Evolutionary conservation across 2,329 filamentous ascomycete genomes (phyloP).

Genomic region (Xylariaceae sp.): DNA sequence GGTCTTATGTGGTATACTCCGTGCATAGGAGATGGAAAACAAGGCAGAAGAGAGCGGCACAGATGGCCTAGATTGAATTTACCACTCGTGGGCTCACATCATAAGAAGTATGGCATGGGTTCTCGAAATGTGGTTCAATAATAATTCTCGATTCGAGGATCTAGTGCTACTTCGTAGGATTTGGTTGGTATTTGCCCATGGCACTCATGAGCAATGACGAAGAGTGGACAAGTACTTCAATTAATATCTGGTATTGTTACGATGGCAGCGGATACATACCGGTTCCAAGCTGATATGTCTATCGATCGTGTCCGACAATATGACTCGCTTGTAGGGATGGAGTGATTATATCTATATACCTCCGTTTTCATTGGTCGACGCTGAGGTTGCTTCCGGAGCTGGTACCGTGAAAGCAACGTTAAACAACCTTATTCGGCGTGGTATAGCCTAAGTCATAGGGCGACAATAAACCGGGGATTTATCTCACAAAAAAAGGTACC

Average conservation of each 20-base stretch:
- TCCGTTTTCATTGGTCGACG: constrained; percentile 8
- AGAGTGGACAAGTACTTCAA: too few species aligned
- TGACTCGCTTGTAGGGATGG: not conserved
- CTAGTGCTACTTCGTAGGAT: too few species aligned
- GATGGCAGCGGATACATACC: not conserved
- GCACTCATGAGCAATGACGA: too few species aligned
- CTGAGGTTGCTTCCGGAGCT: constrained; percentile 11
- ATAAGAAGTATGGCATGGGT: not conserved
- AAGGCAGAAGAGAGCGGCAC: too few species aligned
- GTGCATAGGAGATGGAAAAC: too few species aligned
- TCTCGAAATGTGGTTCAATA: not conserved
- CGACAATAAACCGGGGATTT: not conserved
- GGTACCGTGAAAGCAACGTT: constrained; percentile 11
- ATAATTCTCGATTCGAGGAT: too few species aligned
- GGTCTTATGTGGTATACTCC: not conserved
- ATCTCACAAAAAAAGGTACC: not conserved
- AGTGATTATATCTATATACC: not conserved
- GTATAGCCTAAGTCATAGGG: constrained; percentile 21
- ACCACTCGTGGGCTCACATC: not conserved
- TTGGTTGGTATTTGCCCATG: too few species aligned
- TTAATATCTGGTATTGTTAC: not conserved
- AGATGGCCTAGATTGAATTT: not conserved
- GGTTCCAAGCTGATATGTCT: not conserved
- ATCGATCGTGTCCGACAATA: too few species aligned
- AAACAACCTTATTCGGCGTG: not conserved